phyloP scores from a whole-genome alignment of 805 yeast genomes.

The Naumovozyma baii region DNA sequence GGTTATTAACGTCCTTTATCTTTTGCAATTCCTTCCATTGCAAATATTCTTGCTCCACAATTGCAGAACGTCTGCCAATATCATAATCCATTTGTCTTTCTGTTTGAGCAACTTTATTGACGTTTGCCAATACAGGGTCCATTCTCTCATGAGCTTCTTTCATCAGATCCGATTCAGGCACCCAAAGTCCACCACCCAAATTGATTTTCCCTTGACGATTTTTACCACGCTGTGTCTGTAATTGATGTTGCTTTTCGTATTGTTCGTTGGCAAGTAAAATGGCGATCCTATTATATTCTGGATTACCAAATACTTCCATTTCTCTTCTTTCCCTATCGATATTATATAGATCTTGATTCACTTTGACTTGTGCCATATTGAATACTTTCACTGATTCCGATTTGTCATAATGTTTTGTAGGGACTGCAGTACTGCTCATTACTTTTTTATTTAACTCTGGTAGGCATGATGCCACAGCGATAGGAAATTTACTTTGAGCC shows the following conservation, averaged over 20 bases:
- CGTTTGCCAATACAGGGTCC: slow-evolving; percentile 70
- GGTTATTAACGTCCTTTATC: slow-evolving; percentile 33
- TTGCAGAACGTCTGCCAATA: slow-evolving; percentile 20
- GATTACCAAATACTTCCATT: slow-evolving; percentile 29
- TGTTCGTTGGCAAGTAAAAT: slow-evolving; percentile 60
- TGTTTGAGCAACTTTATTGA: slow-evolving; percentile 55
- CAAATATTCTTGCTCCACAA: background rate
- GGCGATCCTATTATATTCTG: slow-evolving; percentile 60
- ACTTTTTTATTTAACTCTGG: background rate
- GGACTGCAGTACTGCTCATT: background rate
- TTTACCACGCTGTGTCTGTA: background rate
- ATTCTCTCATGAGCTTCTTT: slow-evolving; percentile 72
- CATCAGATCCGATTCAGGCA: slow-evolving; percentile 68
- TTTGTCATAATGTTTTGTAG: background rate
- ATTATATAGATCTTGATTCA: background rate
- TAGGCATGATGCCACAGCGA: background rate
- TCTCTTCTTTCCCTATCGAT: background rate
- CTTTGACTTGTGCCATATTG: background rate
- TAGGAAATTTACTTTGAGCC: background rate
- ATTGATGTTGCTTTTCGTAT: slow-evolving; percentile 36
- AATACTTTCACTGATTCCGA: background rate
- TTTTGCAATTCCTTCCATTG: slow-evolving; percentile 34
- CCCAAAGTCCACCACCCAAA: slow-evolving; percentile 79
- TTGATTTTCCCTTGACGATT: slow-evolving; percentile 43
- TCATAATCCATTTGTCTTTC: slow-evolving; percentile 54